Conservation (phyloP, 495 filamentous ascomycete species). For the Podospora tetraspora region DNA sequence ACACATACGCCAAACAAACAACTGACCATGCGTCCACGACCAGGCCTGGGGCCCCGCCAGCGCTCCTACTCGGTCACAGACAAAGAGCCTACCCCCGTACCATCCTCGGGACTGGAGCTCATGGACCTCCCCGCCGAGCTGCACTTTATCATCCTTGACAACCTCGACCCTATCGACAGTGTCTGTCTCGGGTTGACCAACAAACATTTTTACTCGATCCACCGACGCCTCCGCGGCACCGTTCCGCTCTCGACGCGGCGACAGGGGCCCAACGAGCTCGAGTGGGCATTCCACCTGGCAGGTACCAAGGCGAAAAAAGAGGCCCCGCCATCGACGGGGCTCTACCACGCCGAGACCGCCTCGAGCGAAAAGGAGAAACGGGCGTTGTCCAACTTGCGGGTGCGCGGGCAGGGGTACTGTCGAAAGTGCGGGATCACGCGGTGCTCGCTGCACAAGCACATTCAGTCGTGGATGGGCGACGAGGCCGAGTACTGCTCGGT, state of each 20-base stretch:
- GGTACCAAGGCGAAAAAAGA: conserved; percentile 16
- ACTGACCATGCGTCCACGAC: conserved; percentile 15
- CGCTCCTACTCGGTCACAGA: conserved; percentile 48
- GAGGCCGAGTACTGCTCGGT: conserved; percentile 47
- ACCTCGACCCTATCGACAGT: conserved; percentile 52
- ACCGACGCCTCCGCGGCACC: conserved; percentile 44
- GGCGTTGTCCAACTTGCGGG: conserved; percentile 35
- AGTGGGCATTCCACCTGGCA: conserved; percentile 50
- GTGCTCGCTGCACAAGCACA: conserved; percentile 51
- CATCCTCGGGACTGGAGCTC: conserved; percentile 33
- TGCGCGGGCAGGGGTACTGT: conserved; percentile 45
- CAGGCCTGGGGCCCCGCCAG: conserved; percentile 30
- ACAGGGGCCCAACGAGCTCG: conserved; percentile 49
- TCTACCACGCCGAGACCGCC: conserved; percentile 14
- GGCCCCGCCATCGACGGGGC: conserved; percentile 7
- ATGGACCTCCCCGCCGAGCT: conserved; percentile 53
- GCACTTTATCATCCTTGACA: conserved; percentile 49
- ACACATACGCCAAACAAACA: conserved; percentile 5
- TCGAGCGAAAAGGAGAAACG: conserved; percentile 26
- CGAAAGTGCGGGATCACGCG: conserved; percentile 48
- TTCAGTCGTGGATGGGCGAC: conserved; percentile 48
- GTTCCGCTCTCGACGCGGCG: conserved; percentile 45
- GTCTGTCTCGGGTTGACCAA: conserved; percentile 50
- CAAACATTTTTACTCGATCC: conserved; percentile 47
- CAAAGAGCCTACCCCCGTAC: conserved; percentile 39